Evolutionary conservation across 163 green algal species (phyloP), one percentile per base, ranked within the genome.

Genomic region (Picocystis sp.): DNA sequence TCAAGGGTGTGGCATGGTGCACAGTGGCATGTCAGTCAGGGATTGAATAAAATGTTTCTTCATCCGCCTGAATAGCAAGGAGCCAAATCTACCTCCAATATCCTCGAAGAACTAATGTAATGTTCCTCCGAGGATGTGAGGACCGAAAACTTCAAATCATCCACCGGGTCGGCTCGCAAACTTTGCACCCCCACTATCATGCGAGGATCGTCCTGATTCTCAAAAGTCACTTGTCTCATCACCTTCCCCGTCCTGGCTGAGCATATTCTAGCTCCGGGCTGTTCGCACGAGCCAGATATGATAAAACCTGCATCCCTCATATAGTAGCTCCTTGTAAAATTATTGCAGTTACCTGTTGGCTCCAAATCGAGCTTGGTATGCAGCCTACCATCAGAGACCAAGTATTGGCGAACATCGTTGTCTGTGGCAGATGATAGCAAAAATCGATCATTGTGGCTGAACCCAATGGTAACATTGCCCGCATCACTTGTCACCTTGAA

Each of bases 351-450:
- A 35, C 61, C 52, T 14, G 61, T 66, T 11, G 56, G 8, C 14
- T 47, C 35, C 12, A 69, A 43, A 35, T 66, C 58, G 22, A 67
- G 57, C 22, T 51, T 33, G 10, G 42, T 25, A 23, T 67, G 56
- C 55, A 60, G 56, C 23, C 60, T 48, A 5, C 60, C 60, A 42
- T 67, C 60, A n/a, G 44, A 52, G 17, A 55, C 60, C 14, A 65
- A 11, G 43, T 66, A 49, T 42, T 67, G 60, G 22, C 60, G 55
- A 67, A 66, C 60, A 45, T 69, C 61, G 47, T 69, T 69, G 57
- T 69, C 61, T 15, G 64, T 45, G 21, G 56, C 57, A 14, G 48
- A 62, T 23, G 23, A 42, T 12, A 69, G 35, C 50, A 69, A 57
- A 45, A 62, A 61, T 17, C 47, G 33, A 29, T 69, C 61, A 21